A percentile compares a stretch with the other conserved stretches of the same genome.
These are phyloP conservation scores for Penicillium concentricum DNA, from an alignment of 2,329 filamentous ascomycete species.

Conservation along the genomic window DNA sequence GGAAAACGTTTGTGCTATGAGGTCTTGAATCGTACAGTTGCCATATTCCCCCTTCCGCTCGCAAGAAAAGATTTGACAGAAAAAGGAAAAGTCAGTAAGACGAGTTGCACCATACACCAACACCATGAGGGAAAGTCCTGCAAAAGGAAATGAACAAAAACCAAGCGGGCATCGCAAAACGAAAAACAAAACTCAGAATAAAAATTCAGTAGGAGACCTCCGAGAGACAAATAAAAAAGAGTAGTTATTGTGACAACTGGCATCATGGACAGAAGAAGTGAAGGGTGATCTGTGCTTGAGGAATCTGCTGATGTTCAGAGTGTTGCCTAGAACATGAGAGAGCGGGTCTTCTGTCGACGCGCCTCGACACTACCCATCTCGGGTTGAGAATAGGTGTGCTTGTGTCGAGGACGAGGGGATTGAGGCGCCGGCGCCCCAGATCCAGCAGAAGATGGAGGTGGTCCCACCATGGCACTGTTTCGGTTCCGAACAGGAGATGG, in stretches of 20 bases:
- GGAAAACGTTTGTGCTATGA: constrained; percentile 22
- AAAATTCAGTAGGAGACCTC: constrained; percentile 3
- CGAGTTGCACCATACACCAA: constrained; percentile 22
- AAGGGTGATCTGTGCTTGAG: constrained; percentile 15
- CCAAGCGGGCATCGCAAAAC: constrained; percentile 11
- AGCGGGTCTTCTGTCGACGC: constrained; percentile 43
- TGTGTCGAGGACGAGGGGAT: constrained; percentile 36
- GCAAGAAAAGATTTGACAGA: constrained; percentile 7
- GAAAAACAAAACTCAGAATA: constrained; percentile 7
- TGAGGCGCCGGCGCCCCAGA: constrained; percentile 31
- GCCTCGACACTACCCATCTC: constrained; percentile 36
- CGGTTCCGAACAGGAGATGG: constrained; percentile 26
- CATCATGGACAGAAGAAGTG: constrained; percentile 27
- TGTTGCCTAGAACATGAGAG: constrained; percentile 39
- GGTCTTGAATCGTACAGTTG: constrained; percentile 23
- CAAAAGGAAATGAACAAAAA: not conserved
- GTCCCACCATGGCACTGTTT: constrained; percentile 16
- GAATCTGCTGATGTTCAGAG: constrained; percentile 4
- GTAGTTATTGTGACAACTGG: constrained; percentile 23
- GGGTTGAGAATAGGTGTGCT: constrained; percentile 42
- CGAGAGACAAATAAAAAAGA: constrained; percentile 19
- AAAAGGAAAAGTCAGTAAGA: constrained; percentile 5
- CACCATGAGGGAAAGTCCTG: constrained; percentile 11
- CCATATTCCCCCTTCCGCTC: constrained; percentile 12
- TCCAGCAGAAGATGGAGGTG: constrained; percentile 23